Evolutionary conservation across 1,284 basidiomycete genomes (phyloP).

Genomic region (Cryptococcus sp.): DNA sequence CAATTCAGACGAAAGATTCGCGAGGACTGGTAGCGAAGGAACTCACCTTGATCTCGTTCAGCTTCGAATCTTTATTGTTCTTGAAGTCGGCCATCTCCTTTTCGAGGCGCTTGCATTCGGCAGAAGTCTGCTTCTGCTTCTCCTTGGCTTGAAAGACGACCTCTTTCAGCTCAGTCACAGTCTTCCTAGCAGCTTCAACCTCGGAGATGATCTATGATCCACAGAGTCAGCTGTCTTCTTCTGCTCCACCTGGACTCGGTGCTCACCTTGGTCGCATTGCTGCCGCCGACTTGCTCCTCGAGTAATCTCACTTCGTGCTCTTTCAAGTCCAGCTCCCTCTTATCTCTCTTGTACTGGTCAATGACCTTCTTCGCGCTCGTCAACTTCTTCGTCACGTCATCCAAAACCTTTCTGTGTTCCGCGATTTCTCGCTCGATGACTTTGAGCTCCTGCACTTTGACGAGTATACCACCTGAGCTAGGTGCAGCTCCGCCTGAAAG

Average conservation of each 20-base stretch:
- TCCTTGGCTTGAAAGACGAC: conserved; percentile 69
- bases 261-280: conserved; percentile 81
- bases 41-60: conserved; percentile 85
- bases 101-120: conserved; percentile 82
- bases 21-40: background rate
- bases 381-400: conserved; percentile 64
- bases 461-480: conserved; percentile 70
- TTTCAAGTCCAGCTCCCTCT: conserved; percentile 81
- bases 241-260: background rate
- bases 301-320: conserved; percentile 81
- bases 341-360: conserved; percentile 69
- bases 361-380: conserved; percentile 61
- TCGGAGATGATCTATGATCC: conserved; percentile 72
- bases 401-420: conserved; percentile 61
- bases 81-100: conserved; percentile 98
- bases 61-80: conserved; percentile 96
- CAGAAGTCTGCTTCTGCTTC: conserved; percentile 73
- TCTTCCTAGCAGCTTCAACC: conserved; percentile 71
- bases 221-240: no score
- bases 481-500: conserved; percentile 90
- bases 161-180: conserved; percentile 67
- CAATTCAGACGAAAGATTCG: background rate
- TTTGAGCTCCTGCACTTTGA: conserved; percentile 83
- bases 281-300: conserved; percentile 81
- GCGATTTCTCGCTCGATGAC: conserved; percentile 64